Base-by-base conservation (phyloP, 2,329 filamentous ascomycete genomes). In the Chalaropsis ovoidea region DNA sequence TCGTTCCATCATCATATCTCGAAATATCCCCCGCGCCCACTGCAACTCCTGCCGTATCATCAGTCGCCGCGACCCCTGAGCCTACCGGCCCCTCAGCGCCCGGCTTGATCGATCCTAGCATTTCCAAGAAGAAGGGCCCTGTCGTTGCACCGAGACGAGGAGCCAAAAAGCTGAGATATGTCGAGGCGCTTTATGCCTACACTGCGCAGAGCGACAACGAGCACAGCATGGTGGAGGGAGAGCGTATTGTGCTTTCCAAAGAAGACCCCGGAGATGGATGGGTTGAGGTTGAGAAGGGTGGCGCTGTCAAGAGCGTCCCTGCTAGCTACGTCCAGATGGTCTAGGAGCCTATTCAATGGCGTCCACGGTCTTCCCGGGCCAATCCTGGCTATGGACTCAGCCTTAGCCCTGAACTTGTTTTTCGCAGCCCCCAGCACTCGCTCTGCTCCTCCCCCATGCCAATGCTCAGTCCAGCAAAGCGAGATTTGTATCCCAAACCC, bases 281-380 rank as follows among this genome's bases (percentile, higher is more conserved):
- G 94, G 90, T 87, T 35, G 94, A 97, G 77, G 94, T 99, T 19
- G 94, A 97, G 78, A 91, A 90, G 75, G 91, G 90, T 19, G 92
- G 92, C 1, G 79, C 86, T 49, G 90, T 86, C 61, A 92, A 86
- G 73, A 96, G 91, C 74, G 94, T 99, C 64, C 94, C 94, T 58
- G 92, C 92, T 45, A 95, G 90, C 75, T 99, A 97, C 78, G 83
- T 97, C 67, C 88, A 91, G 76, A 83, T 87, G 72, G 84, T 89
- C 62, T 88, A 78, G 76, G 71, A 70, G 69, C 45, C 69, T 47
- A 61, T 60, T 63, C 63, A 63, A 58, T 54, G 39, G 66, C 47
- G 49, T 43, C 63, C 58, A 39, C 52, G 52, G 61, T 61, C 49
- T 27, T 63, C 60, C 35, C 47, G 62, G 60, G 47, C 35, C n/a